Evolutionary conservation across 345 rosid species (phyloP).

Genomic region (Salix arbutifolia): DNA sequence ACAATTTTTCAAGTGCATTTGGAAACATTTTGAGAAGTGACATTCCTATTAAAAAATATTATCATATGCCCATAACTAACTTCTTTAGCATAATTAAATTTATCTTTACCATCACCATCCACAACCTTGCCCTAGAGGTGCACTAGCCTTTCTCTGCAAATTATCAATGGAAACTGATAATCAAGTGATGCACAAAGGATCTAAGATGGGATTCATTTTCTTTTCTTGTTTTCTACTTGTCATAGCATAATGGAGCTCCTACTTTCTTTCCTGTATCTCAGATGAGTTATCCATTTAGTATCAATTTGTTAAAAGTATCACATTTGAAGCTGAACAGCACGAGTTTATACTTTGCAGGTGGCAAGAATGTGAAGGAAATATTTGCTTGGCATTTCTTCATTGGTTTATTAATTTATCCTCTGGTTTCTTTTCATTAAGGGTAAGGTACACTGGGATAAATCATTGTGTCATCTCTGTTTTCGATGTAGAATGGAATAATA

Average conservation of each 20-base stretch:
- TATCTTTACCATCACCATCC: neutral
- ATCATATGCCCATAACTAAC: neutral
- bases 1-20: neutral
- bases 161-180: neutral
- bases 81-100: neutral
- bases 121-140: neutral
- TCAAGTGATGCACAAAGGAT: neutral
- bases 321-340: constrained; percentile 6
- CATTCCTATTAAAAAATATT: neutral
- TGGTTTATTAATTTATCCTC: constrained; percentile 63
- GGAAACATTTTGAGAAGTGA: neutral
- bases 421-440: constrained; percentile 65
- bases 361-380: constrained; percentile 51
- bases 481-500: too few relatives aligned
- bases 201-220: neutral
- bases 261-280: too few relatives aligned
- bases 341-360: constrained; percentile 48
- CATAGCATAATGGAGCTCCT: too few relatives aligned
- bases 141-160: neutral
- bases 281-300: too few relatives aligned
- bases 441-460: constrained; percentile 7
- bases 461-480: too few relatives aligned
- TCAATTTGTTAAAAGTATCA: neutral
- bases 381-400: constrained; percentile 40
- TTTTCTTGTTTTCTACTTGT: neutral